Conservation (phyloP, 2,329 filamentous ascomycete genomes). For the Cladorrhinum sp. region DNA sequence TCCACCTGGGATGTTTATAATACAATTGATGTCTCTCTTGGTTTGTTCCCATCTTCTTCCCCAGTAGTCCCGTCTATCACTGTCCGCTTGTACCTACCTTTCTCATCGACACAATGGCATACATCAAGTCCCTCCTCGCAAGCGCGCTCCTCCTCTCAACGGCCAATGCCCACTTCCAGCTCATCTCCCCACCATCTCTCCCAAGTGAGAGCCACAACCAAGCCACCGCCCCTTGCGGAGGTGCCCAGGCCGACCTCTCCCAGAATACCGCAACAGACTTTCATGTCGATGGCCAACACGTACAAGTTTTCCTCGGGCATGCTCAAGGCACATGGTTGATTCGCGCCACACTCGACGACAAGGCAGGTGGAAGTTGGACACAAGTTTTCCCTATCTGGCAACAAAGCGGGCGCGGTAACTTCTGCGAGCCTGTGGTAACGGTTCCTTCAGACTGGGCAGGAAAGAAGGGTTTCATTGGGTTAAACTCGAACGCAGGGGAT, state of each 20-base stretch:
- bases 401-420: constrained; percentile 53
- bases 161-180: constrained; percentile 52
- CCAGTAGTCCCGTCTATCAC: background rate
- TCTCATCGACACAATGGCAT: constrained; percentile 34
- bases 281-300: constrained; percentile 54
- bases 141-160: constrained; percentile 35
- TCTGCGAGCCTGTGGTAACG: constrained; percentile 49
- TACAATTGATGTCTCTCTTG: background rate
- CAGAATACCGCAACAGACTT: constrained; percentile 45
- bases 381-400: constrained; percentile 51
- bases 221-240: constrained; percentile 51
- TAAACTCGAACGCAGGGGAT: constrained; percentile 52
- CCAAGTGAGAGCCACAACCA: constrained; percentile 43
- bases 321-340: constrained; percentile 54
- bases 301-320: constrained; percentile 49
- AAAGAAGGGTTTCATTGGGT: constrained; percentile 51
- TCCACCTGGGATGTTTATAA: background rate
- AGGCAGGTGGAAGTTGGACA: constrained; percentile 50
- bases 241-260: constrained; percentile 45
- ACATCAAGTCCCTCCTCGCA: constrained; percentile 37
- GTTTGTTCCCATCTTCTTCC: background rate
- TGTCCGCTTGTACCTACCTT: background rate
- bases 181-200: constrained; percentile 46
- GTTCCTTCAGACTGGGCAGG: constrained; percentile 51
- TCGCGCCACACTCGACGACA: constrained; percentile 53